Base-by-base conservation (phyloP, 106 monocot species). In the Xerophyta viscosa region DNA sequence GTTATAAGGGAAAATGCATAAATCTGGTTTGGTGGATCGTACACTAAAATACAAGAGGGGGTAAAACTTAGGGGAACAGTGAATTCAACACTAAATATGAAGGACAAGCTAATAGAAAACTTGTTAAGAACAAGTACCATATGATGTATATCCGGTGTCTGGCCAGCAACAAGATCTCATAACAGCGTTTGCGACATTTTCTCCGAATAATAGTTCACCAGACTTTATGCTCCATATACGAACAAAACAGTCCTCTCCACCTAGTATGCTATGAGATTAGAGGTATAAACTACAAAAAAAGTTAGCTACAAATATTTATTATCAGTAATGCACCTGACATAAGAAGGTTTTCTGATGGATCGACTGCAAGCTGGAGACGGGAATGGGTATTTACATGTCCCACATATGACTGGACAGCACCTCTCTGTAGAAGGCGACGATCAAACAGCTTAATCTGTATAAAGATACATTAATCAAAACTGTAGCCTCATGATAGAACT, bases 191-290 rank as follows among this genome's bases (percentile, higher is more conserved):
- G 74, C 61, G 27, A 88, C 37, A 0, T 54, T 88, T 49, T 88
- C 67, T 57, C 62, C 66, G 33, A 84, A 94, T 4, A 88, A 23
- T 51, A 88, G 65, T 48, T 84, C 65, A 3, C 81, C 56, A 4
- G 63, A 72, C 64, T 85, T 96, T 63, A 96, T 76, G 52, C 84
- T 85, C 88, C 94, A 96, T 24, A 81, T 76, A 56, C 94, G 84
- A 28, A 82, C 55, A 50, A 39, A 62, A 25, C 31, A 41, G 44
- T 96, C 88, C 50, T 85, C 81, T 44, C 94, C 88, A 56, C 94
- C 94, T 94, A 66, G 18, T 21, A 65, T 43, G 39, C 13, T 17
- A 59, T n/a, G n/a, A n/a, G n/a, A n/a, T n/a, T n/a, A n/a, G n/a
- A n/a, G n/a, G n/a, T n/a, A n/a, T n/a, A n/a, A n/a, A n/a, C n/a